phyloP scores from a whole-genome alignment of 108 stramenopile genomes.

The Nannochloropsis gaditana region DNA sequence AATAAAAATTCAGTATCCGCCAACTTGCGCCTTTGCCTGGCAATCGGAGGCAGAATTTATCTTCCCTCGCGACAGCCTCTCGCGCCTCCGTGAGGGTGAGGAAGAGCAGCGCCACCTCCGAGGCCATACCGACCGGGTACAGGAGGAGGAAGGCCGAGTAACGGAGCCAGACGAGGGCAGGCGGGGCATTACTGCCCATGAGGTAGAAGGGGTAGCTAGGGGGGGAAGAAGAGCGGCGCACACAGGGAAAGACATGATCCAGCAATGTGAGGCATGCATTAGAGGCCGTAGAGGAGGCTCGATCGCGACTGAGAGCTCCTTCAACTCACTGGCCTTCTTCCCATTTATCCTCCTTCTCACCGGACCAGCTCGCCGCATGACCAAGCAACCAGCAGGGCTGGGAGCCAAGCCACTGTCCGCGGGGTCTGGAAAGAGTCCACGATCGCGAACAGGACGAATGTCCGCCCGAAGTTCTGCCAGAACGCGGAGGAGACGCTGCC shows the following conservation, averaged over 20 bases:
- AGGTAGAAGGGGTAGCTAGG: constrained; percentile 10
- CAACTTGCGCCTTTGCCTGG: not conserved
- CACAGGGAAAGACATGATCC: not conserved
- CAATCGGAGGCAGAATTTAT: not conserved
- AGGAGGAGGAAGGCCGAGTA: not conserved
- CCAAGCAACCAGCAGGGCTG: not conserved
- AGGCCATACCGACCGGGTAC: not conserved
- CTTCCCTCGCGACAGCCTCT: not conserved
- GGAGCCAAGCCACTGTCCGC: not conserved
- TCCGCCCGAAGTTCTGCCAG: not conserved
- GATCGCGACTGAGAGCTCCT: no score
- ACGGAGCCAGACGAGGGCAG: not conserved
- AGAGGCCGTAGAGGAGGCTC: no score
- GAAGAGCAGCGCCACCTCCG: not conserved
- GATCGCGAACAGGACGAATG: not conserved
- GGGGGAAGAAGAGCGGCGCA: not conserved
- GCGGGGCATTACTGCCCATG: not conserved
- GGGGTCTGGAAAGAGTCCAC: not conserved
- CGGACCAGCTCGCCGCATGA: not conserved
- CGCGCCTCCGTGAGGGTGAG: not conserved
- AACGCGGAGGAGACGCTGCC: not conserved
- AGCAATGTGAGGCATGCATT: no score
- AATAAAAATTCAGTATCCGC: not conserved
- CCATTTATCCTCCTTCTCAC: not conserved
- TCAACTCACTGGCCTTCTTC: not conserved